These are phyloP conservation scores for Gentiana macrophylla DNA, from an alignment of 257 asterid species.

Conservation along the genomic window DNA sequence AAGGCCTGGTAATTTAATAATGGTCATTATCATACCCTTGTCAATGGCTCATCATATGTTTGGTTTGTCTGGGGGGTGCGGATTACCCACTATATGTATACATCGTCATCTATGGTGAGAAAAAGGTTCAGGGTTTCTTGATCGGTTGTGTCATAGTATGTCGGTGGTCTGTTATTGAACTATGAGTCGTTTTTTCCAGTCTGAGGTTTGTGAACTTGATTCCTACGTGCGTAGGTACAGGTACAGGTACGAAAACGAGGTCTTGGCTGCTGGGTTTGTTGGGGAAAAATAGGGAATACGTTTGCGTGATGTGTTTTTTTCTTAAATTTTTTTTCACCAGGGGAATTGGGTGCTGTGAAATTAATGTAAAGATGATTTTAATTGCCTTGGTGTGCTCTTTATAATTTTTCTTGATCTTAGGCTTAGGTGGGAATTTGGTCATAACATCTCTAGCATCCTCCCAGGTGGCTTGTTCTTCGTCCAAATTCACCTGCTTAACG, in stretches of 20 bases:
- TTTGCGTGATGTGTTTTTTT: no score
- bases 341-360: no score
- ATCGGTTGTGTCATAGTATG: slow-evolving; percentile 9
- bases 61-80: slow-evolving; percentile 11
- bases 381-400: no score
- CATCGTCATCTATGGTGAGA: slow-evolving; percentile 9
- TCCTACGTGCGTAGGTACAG: not conserved
- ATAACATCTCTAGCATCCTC: no score
- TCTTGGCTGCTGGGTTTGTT: no score
- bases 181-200: slow-evolving; percentile 14
- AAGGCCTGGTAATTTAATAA: slow-evolving; percentile 7
- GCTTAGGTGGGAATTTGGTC: no score
- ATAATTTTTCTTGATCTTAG: no score
- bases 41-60: slow-evolving; percentile 2
- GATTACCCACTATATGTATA: not conserved
- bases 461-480: no score
- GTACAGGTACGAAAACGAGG: not conserved
- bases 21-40: slow-evolving; percentile 10
- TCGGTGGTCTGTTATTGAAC: slow-evolving; percentile 11
- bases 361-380: no score
- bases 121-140: slow-evolving; percentile 9
- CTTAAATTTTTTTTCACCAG: no score
- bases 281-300: no score
- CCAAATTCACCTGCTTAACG: no score
- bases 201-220: not conserved